Evolutionary conservation across 495 filamentous ascomycete genomes (phyloP).

Genomic region (Penicillium tannophilum): DNA sequence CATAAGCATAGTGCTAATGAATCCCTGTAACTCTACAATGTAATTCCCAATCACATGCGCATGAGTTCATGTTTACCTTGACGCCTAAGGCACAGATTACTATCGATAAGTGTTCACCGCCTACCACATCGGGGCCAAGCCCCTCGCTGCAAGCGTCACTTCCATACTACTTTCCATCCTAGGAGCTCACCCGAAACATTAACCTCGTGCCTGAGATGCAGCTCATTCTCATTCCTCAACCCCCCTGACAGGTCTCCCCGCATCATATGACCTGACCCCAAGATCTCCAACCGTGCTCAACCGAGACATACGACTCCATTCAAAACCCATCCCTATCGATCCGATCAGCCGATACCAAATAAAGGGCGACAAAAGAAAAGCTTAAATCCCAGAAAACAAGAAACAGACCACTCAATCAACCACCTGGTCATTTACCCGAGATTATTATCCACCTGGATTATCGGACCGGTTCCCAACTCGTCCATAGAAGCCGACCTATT

Average conservation of each 20-base stretch:
- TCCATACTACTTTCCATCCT: slow-evolving; percentile 10
- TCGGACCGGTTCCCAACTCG: slow-evolving; percentile 6
- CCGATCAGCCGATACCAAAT: background rate
- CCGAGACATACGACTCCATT: background rate
- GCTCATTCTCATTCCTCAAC: slow-evolving; percentile 1
- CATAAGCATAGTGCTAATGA: no score
- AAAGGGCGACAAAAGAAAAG: background rate
- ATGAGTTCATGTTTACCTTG: background rate
- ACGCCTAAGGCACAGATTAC: background rate
- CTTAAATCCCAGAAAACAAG: background rate
- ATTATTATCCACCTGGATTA: background rate
- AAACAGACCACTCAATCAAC: background rate
- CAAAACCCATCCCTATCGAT: background rate
- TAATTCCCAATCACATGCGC: no score
- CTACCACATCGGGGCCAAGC: slow-evolving; percentile 18
- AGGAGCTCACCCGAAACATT: background rate
- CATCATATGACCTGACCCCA: background rate
- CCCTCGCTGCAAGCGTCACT: slow-evolving; percentile 35
- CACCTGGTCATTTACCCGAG: background rate
- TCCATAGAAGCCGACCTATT: slow-evolving; percentile 3
- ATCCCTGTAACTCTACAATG: no score
- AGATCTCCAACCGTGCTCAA: background rate
- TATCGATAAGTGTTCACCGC: slow-evolving; percentile 35
- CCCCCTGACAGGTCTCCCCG: background rate
- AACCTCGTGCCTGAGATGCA: slow-evolving; percentile 1